phyloP scores from a whole-genome alignment of 257 asterid species.

The Rubia yunnanensis region DNA sequence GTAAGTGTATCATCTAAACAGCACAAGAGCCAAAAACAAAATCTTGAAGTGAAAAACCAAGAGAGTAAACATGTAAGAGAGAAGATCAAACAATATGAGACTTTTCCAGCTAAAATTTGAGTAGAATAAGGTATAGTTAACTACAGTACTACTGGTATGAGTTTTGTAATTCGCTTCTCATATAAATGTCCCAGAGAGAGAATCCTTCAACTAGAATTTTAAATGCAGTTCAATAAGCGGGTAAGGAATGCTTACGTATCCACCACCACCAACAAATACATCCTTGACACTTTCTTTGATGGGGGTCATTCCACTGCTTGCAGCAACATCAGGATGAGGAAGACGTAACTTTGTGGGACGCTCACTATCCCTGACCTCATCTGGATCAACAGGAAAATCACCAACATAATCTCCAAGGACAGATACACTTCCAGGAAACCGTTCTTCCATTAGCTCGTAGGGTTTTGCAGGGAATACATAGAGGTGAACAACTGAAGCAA shows the following conservation, averaged over 20 bases:
- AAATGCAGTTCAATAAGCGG: not conserved
- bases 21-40: not conserved
- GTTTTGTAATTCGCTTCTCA: not conserved
- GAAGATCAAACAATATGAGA: not conserved
- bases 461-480: constrained; percentile 99
- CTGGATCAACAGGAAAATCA: constrained; percentile 91
- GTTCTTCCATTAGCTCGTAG: constrained; percentile 87
- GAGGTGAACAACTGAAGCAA: constrained; percentile 86
- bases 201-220: not conserved
- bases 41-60: not conserved
- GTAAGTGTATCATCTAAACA: not conserved
- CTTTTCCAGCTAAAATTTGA: not conserved
- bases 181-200: not conserved
- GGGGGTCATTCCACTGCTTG: constrained; percentile 54
- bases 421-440: constrained; percentile 65
- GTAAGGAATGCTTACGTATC: constrained; percentile 56
- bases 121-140: not conserved
- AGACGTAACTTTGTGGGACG: constrained; percentile 89
- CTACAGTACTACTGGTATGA: not conserved
- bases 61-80: not conserved
- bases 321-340: constrained; percentile 64
- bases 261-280: constrained; percentile 82
- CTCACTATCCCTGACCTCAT: constrained; percentile 94
- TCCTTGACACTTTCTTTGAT: constrained; percentile 88
- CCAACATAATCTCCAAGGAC: constrained; percentile 96